Conservation (phyloP, 1,284 basidiomycete genomes). For the Apiotrichum mycotoxinovorans region DNA sequence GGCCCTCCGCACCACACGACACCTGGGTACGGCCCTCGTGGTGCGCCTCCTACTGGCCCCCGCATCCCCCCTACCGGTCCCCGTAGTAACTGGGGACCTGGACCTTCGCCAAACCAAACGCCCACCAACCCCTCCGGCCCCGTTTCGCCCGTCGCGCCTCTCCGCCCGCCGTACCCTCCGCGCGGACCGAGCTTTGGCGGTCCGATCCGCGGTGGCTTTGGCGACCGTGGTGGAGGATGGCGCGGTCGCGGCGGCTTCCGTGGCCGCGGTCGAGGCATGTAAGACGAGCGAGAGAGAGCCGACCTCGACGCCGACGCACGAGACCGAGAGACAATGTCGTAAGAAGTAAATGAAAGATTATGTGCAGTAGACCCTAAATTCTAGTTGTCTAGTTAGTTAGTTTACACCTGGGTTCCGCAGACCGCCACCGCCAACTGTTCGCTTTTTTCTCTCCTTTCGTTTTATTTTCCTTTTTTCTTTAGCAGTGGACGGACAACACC, state of each 20-base stretch:
- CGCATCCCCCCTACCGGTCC: conserved; percentile 20
- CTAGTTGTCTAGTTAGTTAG: neutral
- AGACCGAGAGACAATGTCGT: neutral
- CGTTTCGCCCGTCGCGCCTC: conserved; percentile 15
- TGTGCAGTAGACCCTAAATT: neutral
- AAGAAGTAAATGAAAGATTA: neutral
- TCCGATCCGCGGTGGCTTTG: conserved; percentile 7
- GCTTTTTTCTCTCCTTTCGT: too few species aligned
- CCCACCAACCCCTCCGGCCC: conserved; percentile 3
- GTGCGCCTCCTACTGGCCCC: conserved; percentile 16
- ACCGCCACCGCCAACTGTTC: neutral
- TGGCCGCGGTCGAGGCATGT: conserved; percentile 20
- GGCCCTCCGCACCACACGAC: conserved; percentile 14
- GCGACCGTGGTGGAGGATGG: conserved; percentile 11
- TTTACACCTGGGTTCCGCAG: neutral
- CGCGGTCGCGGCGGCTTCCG: conserved; percentile 15
- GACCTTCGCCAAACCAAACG: neutral
- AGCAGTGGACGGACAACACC: too few species aligned
- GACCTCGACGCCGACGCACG: too few species aligned
- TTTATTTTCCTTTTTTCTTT: too few species aligned
- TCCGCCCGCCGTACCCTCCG: conserved; percentile 8
- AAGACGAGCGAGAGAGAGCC: too few species aligned
- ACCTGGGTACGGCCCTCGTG: conserved; percentile 6
- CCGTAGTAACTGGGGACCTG: conserved; percentile 13
- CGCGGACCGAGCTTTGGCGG: conserved; percentile 16